Evolutionary conservation across 176 grass and related monocot species (phyloP), one percentile per base, ranked within the genome.

Genomic region (Metroxylon sagu): DNA sequence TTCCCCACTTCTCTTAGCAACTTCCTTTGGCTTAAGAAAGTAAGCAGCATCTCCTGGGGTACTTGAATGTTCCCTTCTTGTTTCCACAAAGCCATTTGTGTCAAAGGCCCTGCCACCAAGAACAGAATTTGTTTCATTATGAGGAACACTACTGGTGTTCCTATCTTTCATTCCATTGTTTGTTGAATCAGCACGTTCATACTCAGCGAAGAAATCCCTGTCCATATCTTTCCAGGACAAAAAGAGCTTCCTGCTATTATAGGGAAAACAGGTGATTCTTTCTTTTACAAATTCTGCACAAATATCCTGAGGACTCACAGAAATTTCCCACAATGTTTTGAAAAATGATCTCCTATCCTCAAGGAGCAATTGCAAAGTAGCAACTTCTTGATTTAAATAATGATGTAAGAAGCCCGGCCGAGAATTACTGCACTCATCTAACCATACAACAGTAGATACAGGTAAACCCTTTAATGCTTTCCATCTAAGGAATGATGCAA

Each of bases 1-100:
- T 64, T 96, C 92, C 49, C 92, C 92, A 43, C 56, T 87, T 90
- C 92, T 86, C 69, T 76, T 88, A 49, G 82, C 19, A 67, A 90
- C 71, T 74, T 96, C 92, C 57, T 50, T 96, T 71, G 92, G 83
- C 23, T 69, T 87, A 59, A 77, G 26, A 75, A 96, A 96, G 57
- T 18, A 74, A 73, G 25, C 50, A 61, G 50, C 65, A 21, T 66
- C 74, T 19, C 70, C 70, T 60, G 72, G 43, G 35, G 17, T 55
- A 26, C 53, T 85, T 56, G 74, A 69, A 65, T 74, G 50, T 54
- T 79, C 79, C 27, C 67, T 72, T 86, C 69, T 85, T 60, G 86
- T 68, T 79, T 85, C 86, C 63, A 62, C 66, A 72, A 67, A 66
- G 12, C 23, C 60, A 71, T 88, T 78, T 12, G 25, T 69, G 15